phyloP scores from a whole-genome alignment of 2,329 filamentous ascomycete genomes.

The Polytolypa hystricis region DNA sequence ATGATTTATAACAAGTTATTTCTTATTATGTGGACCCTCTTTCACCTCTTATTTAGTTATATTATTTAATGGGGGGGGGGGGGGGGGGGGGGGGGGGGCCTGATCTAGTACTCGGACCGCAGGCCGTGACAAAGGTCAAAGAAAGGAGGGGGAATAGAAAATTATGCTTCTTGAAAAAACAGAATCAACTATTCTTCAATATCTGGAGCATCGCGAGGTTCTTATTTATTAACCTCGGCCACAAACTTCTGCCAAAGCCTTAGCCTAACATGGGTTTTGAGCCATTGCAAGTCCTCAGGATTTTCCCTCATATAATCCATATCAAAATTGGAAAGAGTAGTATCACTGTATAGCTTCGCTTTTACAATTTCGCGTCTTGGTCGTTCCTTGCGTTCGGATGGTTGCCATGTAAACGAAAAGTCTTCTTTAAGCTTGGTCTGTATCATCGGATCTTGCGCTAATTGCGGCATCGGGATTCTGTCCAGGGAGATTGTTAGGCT shows the following conservation, averaged over 20 bases:
- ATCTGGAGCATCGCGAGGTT: background rate
- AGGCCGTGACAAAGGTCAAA: too few species aligned
- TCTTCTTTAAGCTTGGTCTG: background rate
- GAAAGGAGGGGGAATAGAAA: too few species aligned
- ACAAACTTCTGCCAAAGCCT: slow-evolving; percentile 5
- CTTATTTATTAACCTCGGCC: background rate
- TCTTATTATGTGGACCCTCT: too few species aligned
- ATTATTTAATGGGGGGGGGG: too few species aligned
- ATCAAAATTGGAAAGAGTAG: background rate
- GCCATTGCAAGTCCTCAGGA: slow-evolving; percentile 4
- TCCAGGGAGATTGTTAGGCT: background rate
- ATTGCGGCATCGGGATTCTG: background rate
- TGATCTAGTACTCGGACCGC: too few species aligned
- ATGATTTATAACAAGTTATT: too few species aligned
- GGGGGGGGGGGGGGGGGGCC: too few species aligned
- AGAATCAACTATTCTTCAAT: background rate
- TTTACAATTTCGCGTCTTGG: background rate
- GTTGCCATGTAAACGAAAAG: background rate
- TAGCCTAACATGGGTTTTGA: slow-evolving; percentile 1
- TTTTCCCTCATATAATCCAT: slow-evolving; percentile 1
- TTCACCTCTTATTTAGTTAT: too few species aligned
- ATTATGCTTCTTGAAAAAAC: too few species aligned
- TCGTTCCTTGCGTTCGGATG: background rate
- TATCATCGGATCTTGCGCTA: background rate
- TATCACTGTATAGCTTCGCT: background rate